phyloP scores from a whole-genome alignment of 2,329 filamentous ascomycete genomes.

The Penicillium sp. region DNA sequence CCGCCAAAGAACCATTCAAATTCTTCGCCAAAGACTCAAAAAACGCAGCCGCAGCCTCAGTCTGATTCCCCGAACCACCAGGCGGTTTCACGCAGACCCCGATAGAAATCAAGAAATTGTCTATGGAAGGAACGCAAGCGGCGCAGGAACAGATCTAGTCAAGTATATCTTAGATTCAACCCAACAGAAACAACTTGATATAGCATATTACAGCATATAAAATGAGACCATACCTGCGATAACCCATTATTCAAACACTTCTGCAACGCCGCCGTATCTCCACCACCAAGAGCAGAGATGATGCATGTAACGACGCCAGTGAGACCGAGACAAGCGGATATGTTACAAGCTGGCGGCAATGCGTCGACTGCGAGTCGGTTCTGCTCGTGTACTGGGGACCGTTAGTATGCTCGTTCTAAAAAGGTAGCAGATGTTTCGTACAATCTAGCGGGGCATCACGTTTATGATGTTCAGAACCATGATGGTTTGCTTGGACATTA shows the following conservation, averaged over 20 bases:
- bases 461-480: not conserved
- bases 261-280: slow-evolving; percentile 21
- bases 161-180: too few species aligned
- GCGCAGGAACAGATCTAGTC: slow-evolving; percentile 28
- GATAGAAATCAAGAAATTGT: slow-evolving; percentile 16
- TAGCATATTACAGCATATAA: too few species aligned
- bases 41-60: not conserved
- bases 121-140: slow-evolving; percentile 19
- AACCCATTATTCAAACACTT: slow-evolving; percentile 20
- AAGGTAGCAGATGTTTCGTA: not conserved
- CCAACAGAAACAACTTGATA: too few species aligned
- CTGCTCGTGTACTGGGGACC: slow-evolving; percentile 18
- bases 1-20: too few species aligned
- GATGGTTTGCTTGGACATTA: not conserved
- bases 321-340: slow-evolving; percentile 24
- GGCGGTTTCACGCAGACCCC: slow-evolving; percentile 19
- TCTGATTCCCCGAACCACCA: not conserved
- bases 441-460: not conserved
- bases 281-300: slow-evolving; percentile 16
- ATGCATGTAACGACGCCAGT: slow-evolving; percentile 21
- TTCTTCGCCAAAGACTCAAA: not conserved
- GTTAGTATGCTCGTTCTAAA: too few species aligned
- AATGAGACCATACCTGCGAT: slow-evolving; percentile 17
- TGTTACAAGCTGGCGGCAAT: slow-evolving; percentile 21
- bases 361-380: slow-evolving; percentile 16